These are phyloP conservation scores for Ophiostoma sp. DNA, from an alignment of 2,329 filamentous ascomycete species.

Conservation along the genomic window DNA sequence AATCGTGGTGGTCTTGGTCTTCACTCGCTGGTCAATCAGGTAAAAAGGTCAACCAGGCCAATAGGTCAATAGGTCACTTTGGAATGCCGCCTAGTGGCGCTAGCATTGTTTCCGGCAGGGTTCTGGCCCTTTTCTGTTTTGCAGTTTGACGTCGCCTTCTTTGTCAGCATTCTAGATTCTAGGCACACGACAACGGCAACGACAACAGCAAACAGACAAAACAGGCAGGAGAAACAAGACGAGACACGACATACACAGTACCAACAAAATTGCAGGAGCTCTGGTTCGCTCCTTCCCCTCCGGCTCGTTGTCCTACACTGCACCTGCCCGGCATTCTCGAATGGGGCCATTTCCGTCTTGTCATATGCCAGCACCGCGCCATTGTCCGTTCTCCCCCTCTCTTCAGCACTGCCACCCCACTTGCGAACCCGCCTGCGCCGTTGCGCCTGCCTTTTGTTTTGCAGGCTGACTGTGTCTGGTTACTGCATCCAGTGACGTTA, in stretches of 20 bases:
- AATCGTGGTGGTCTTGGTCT: no score
- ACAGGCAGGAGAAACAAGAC: no score
- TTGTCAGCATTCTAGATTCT: no score
- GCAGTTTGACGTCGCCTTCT: no score
- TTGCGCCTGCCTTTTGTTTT: background rate
- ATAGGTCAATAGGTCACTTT: no score
- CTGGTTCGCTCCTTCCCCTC: background rate
- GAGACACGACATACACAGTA: background rate
- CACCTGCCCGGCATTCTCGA: background rate
- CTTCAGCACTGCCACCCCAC: constrained; percentile 10
- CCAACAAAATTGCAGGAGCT: background rate
- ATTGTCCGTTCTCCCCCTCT: background rate
- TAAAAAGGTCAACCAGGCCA: no score
- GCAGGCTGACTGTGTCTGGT: background rate
- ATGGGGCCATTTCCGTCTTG: background rate
- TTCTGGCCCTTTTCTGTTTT: background rate
- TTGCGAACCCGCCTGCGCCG: background rate
- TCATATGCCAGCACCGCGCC: constrained; percentile 4
- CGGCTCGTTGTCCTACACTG: background rate
- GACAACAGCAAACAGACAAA: no score
- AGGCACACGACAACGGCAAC: background rate
- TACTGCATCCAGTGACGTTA: background rate
- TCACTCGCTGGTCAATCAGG: no score
- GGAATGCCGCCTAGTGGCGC: background rate
- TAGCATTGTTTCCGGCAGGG: background rate